Evolutionary conservation across 1,284 basidiomycete species (phyloP), one percentile per base, ranked within the genome.

Genomic region (Sporisorium scitamineum): DNA sequence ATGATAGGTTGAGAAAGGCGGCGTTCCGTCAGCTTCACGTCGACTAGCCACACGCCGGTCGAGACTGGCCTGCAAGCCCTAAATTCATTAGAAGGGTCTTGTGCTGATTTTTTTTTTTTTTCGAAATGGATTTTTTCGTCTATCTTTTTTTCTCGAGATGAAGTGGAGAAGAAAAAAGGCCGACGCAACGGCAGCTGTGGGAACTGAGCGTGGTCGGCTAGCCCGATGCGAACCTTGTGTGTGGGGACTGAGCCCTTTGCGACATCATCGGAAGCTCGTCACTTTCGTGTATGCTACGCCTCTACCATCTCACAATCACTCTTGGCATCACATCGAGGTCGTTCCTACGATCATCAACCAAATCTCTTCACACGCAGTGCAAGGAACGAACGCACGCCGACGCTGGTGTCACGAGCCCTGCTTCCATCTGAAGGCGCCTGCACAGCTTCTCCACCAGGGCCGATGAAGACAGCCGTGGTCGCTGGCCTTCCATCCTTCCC

Each of bases 81-180:
- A 7, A 31, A 42, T 20, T 54, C 31, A 42, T 54, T 26, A 7
- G 5, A 29, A 20, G 53, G 41, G 26, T 44, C 41, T 7, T 31
- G 18, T 20, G 27, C 53, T n/a, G 16, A 20, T 44, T 54, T 54
- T 54, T 54, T 54, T 54, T 29, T 41, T 41, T 20, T 29, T 39
- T 13, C 29, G 31, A 20, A 34, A 26, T 3, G n/a, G n/a, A 14
- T 34, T 34, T 41, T 53, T 54, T 54, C 42, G 29, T 54, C 9
- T 24, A 41, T 29, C 18, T 31, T 34, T 54, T 42, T 24, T 54
- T 53, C 26, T 54, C 9, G 26, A 26, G 8, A 31, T 22, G 16
- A 54, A 44, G 53, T 54, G 53, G 53, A 54, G 53, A 18, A 34
- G 29, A 31, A 52, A 52, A 24, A 41, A n/a, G 22, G 11, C 50